Evolutionary conservation across 345 rosid genomes (phyloP).

Genomic region (Sisymbrium altissimum): DNA sequence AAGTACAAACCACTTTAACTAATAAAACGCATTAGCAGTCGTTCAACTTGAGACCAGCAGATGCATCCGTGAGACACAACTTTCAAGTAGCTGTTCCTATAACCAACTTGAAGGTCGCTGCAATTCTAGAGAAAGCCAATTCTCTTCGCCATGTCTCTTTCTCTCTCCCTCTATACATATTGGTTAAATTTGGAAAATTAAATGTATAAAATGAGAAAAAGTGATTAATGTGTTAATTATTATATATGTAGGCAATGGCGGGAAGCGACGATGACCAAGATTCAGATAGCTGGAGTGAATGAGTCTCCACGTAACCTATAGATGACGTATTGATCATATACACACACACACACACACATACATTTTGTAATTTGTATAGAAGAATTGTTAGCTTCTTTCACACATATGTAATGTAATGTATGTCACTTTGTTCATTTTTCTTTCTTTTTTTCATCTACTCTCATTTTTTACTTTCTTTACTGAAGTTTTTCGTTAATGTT

Average conservation of each 20-base stretch:
- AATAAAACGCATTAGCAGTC: slow-evolving; percentile 44
- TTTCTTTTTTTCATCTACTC: not conserved
- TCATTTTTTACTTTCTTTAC: not conserved
- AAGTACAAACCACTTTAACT: not conserved
- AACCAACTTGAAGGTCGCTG: slow-evolving; percentile 87
- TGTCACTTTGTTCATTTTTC: not conserved
- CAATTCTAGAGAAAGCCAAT: slow-evolving; percentile 93
- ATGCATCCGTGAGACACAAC: slow-evolving; percentile 53
- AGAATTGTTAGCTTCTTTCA: not conserved
- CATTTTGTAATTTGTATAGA: not conserved
- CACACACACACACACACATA: not conserved
- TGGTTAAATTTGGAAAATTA: not conserved
- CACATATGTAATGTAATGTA: not conserved
- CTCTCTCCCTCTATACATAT: slow-evolving; percentile 4
- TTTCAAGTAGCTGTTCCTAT: slow-evolving; percentile 59
- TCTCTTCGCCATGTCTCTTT: slow-evolving; percentile 90
- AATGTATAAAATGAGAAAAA: not conserved
- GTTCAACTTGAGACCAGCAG: slow-evolving; percentile 78
- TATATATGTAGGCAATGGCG: slow-evolving; percentile 55
- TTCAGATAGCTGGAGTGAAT: slow-evolving; percentile 83
- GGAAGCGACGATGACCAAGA: slow-evolving; percentile 95
- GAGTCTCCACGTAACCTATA: slow-evolving; percentile 4
- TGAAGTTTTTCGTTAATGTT: not conserved
- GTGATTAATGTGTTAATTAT: not conserved
- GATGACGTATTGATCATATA: not conserved